phyloP scores from a whole-genome alignment of 1,284 basidiomycete genomes.

The Ceratobasidium sp. region DNA sequence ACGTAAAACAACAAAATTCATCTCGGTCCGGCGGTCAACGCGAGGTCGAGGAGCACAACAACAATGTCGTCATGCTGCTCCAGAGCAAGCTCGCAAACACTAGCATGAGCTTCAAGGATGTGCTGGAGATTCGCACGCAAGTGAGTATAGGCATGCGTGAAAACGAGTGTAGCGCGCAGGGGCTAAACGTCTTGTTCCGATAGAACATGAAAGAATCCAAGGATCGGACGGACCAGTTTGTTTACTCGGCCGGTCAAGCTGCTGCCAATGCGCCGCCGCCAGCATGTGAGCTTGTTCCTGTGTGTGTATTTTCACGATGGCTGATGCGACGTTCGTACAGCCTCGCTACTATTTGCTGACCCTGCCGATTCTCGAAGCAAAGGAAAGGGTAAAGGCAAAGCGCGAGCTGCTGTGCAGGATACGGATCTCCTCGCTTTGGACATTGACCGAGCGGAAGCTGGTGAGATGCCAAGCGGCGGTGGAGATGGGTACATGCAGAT shows the following conservation, averaged over 20 bases:
- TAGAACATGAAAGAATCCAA: slow-evolving; percentile 99
- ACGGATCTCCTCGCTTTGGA: slow-evolving; percentile 93
- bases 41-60: slow-evolving; percentile 93
- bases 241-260: slow-evolving; percentile 82
- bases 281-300: slow-evolving; percentile 56
- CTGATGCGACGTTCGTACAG: slow-evolving; percentile 50
- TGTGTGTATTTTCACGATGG: slow-evolving; percentile 21
- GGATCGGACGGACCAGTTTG: slow-evolving; percentile 96
- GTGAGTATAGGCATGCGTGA: slow-evolving; percentile 57
- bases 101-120: slow-evolving; percentile 98
- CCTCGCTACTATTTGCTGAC: slow-evolving; percentile 74
- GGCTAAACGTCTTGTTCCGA: not conserved
- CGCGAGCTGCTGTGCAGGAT: slow-evolving; percentile 57
- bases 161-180: not conserved
- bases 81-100: slow-evolving; percentile 96
- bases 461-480: slow-evolving; percentile 51
- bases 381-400: slow-evolving; percentile 72
- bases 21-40: slow-evolving; percentile 70
- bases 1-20: slow-evolving; percentile 64
- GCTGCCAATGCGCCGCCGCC: slow-evolving; percentile 74
- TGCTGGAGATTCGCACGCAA: slow-evolving; percentile 95
- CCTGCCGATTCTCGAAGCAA: slow-evolving; percentile 51
- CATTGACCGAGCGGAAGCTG: slow-evolving; percentile 79
- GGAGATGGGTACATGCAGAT: slow-evolving; percentile 87
- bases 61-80: slow-evolving; percentile 96